These are phyloP conservation scores for Elsinoe arachidis DNA, from an alignment of 2,329 filamentous ascomycete genomes.

Conservation along the genomic window DNA sequence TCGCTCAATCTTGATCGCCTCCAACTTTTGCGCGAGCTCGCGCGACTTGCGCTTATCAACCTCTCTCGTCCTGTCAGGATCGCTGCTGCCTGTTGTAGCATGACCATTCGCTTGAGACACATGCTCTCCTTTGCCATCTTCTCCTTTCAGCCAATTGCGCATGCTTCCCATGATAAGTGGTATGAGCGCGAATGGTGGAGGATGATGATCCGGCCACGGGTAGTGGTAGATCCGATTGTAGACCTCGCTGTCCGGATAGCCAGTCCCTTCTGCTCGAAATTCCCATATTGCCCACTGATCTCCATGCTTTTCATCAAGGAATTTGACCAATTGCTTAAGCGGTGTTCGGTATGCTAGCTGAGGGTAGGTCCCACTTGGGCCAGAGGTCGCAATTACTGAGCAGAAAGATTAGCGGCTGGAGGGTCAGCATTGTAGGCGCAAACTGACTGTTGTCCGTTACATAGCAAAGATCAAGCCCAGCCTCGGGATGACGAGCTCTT, in stretches of 20 bases:
- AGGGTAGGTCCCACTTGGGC: slow-evolving; percentile 80
- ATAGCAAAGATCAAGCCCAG: slow-evolving; percentile 89
- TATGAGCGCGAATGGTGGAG: slow-evolving; percentile 82
- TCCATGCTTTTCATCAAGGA: slow-evolving; percentile 77
- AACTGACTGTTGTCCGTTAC: slow-evolving; percentile 64
- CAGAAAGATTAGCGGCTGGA: not conserved
- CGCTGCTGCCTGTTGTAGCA: not conserved
- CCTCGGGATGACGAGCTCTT: slow-evolving; percentile 72
- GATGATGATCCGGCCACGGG: slow-evolving; percentile 95
- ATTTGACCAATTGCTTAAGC: slow-evolving; percentile 74
- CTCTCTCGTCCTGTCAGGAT: not conserved
- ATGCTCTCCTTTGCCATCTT: not conserved
- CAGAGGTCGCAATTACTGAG: slow-evolving; percentile 62
- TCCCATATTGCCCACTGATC: slow-evolving; percentile 93
- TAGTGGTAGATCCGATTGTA: slow-evolving; percentile 81
- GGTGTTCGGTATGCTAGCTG: slow-evolving; percentile 91
- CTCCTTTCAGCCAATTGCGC: slow-evolving; percentile 66
- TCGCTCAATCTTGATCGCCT: slow-evolving; percentile 5
- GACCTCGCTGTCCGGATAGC: slow-evolving; percentile 85
- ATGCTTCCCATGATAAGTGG: slow-evolving; percentile 87
- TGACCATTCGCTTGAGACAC: not conserved
- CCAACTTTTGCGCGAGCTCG: not conserved
- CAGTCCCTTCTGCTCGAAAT: slow-evolving; percentile 91
- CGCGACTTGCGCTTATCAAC: not conserved
- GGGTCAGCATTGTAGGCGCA: slow-evolving; percentile 40